phyloP scores from a whole-genome alignment of 192 early-diverging fungal species.

The Fimicolochytrium jonesii region DNA sequence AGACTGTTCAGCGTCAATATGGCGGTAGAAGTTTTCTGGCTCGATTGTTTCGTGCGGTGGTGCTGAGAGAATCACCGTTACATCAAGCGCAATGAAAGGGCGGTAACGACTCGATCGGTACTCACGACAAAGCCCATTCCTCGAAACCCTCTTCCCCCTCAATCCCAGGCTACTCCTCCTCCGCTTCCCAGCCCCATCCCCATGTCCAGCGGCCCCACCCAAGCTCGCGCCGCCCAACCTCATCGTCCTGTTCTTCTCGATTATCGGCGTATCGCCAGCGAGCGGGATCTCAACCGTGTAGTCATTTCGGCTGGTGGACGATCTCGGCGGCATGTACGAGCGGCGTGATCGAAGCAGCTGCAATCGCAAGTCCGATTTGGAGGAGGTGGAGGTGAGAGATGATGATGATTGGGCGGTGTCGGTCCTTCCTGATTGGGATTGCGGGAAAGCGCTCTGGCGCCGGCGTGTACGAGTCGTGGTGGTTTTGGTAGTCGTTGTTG shows the following conservation, averaged over 20 bases:
- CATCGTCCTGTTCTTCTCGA: slow-evolving; percentile 28
- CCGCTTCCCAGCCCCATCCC: too few relatives aligned
- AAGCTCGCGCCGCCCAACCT: slow-evolving; percentile 7
- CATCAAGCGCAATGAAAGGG: too few relatives aligned
- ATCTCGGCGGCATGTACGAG: too few relatives aligned
- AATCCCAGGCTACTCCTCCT: slow-evolving; percentile 33
- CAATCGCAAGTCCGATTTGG: too few relatives aligned
- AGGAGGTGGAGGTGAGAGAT: too few relatives aligned
- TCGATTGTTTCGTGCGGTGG: slow-evolving; percentile 57
- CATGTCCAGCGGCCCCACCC: not conserved
- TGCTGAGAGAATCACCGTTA: slow-evolving; percentile 38
- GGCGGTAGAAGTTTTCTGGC: slow-evolving; percentile 57
- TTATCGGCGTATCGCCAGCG: slow-evolving; percentile 31
- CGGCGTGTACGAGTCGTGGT: too few relatives aligned
- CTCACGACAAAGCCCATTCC: slow-evolving; percentile 30
- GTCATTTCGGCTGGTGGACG: too few relatives aligned
- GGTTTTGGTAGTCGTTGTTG: too few relatives aligned
- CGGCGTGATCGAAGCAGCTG: too few relatives aligned
- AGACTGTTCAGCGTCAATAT: slow-evolving; percentile 61
- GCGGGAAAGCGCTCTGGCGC: too few relatives aligned
- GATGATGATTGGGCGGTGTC: too few relatives aligned
- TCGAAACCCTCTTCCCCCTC: slow-evolving; percentile 29
- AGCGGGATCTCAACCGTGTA: slow-evolving; percentile 11
- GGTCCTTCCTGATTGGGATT: too few relatives aligned
- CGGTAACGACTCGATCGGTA: not conserved